Base-by-base conservation (phyloP, 768 basidiomycete species). In the Russula abietina region DNA sequence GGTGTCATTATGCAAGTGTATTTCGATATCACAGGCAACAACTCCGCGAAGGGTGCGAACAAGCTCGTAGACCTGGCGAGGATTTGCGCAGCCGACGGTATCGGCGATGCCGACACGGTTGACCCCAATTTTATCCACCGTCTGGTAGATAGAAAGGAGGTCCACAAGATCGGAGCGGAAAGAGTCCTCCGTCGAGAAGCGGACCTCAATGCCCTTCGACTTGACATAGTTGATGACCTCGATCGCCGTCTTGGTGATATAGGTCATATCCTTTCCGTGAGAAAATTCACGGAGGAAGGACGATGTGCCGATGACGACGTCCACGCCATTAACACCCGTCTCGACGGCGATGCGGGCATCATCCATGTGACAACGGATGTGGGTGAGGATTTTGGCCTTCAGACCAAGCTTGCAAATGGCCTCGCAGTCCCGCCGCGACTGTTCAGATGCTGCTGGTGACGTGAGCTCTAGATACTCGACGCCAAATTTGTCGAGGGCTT, bases 101-200 rank as follows among this genome's bases (percentile, higher is more conserved):
- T 99, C 97, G 30, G 97, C 97, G 68, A 99, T 95, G 73, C 97
- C 97, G 67, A 99, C 97, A 65, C 97, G 86, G 80, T 98, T 93
- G 50, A 99, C 95, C 59, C 96, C 96, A 71, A 99, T 93, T 81
- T 98, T 98, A 80, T 99, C 97, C 54, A 99, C 97, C 53, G 96
- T 95, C 75, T 96, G 93, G 81, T 99, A 98, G 78, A 99, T 98
- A 24, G 93, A 95, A 48, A 99, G 82, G 50, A 99, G 83, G 78
- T 99, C 97, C 76, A 98, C 97, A 63, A 99, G 87, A 78, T 99
- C 96, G 69, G 95, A 98, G 68, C 97, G 92, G 92, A 99, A 99
- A 22, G 94, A 97, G 75, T 99, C 97, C 75, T 99, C 97, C 32
- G 96, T 95, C 5, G 97, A 98, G 84, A 99, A 99, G 63, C 97